Evolutionary conservation across 257 asterid genomes (phyloP), one percentile per base, ranked within the genome.

Genomic region (Penstemon eatonii): DNA sequence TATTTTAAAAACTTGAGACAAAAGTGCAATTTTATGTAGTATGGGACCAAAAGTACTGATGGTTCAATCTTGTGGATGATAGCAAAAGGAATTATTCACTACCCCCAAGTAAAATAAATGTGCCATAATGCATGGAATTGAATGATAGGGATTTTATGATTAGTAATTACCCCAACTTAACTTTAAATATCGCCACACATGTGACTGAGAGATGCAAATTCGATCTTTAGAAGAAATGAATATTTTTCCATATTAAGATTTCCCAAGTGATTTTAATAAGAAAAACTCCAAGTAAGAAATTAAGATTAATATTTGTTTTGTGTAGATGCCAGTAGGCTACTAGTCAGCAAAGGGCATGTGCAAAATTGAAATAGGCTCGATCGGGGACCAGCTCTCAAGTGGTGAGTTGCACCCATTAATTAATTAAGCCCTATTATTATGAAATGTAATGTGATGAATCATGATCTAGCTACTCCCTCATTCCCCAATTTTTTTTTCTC

Each of bases 321-420:
- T 44, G 53, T 46, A 7, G 51, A 46, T 5, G 10, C 10, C 10
- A 12, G 51, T 46, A 46, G 33, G 8, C 58, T 63, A 64, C 8
- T 68, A 60, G 79, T 72, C 79, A 73, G 69, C 72, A 67, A 66
- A 74, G 67, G 56, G 84, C 85, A 82, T 86, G 89, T 86, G 93
- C 86, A 65, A 68, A 72, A 72, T 75, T 69, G 70, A 52, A 69
- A 55, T 58, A 76, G 61, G 78, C 15, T 45, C 8, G 78, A 12
- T 45, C 8, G 33, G 83, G 89, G 86, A 84, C 87, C 87, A 82
- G 68, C 79, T 78, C 25, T 5, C 66, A 10, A 58, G 9, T 58
- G 15, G 41, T 4, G 33, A 43, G 13, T 60, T 60, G 50, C 49
- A 60, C 65, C 50, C 41, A 59, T 40, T 13, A 38, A 39, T 59